phyloP scores from a whole-genome alignment of 2,329 filamentous ascomycete genomes.

The Trichoderma arundinaceum region DNA sequence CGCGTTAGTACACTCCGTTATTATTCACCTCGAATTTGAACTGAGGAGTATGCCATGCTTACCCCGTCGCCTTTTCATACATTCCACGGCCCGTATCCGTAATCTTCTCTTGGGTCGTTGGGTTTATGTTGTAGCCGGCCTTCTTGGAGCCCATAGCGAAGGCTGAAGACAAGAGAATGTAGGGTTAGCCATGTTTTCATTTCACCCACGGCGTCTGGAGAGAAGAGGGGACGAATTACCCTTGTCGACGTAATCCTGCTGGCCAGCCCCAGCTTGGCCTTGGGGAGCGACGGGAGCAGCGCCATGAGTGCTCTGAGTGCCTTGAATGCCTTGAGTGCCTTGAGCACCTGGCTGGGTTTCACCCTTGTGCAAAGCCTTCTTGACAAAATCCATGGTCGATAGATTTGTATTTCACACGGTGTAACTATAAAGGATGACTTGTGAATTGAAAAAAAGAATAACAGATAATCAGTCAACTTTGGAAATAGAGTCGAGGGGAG shows the following conservation, averaged over 20 bases:
- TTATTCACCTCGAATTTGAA: neutral
- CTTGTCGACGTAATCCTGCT: constrained; percentile 47
- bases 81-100: constrained; percentile 45
- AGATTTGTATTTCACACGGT: neutral
- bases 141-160: constrained; percentile 43
- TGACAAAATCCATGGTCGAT: constrained; percentile 48
- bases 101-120: constrained; percentile 48
- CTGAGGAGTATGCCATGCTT: constrained; percentile 31
- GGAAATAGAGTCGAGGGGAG: neutral
- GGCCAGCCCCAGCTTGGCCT: constrained; percentile 15
- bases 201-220: no score
- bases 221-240: constrained; percentile 36
- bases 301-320: constrained; percentile 30
- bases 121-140: constrained; percentile 44
- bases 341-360: constrained; percentile 26
- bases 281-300: constrained; percentile 32
- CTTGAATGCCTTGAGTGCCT: constrained; percentile 31
- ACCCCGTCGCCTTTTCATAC: constrained; percentile 49
- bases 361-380: constrained; percentile 41
- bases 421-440: neutral
- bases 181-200: neutral
- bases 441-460: neutral
- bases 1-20: neutral
- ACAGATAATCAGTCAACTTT: no score
- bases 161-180: constrained; percentile 34